Base-by-base conservation (phyloP, 2,329 filamentous ascomycete species). In the Fusarium sp. region DNA sequence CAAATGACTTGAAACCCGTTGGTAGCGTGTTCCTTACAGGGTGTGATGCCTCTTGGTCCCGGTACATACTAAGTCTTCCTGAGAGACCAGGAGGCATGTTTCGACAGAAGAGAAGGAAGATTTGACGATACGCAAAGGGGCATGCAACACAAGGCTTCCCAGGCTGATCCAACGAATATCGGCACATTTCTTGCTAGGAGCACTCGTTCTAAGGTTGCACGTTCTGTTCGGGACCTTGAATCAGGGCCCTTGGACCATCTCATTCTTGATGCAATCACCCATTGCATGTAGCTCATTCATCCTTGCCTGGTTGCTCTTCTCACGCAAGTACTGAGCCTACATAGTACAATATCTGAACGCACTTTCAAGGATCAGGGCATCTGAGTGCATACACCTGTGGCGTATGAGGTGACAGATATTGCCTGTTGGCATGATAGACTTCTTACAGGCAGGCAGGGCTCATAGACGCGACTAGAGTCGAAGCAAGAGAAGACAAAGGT, bases 1-100 rank as follows among this genome's bases (percentile, higher is more conserved):
- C 70, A 75, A 68, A 62, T 77, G 71, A 75, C 70, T 75, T 72
- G 74, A 66, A 55, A 53, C 69, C 65, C 64, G 68, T 56, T 76
- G 76, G 70, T 71, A 76, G 70, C 61, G 69, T 75, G 72, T 75
- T 61, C 65, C 66, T 72, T 74, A 63, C 55, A 66, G 58, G 68
- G 69, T 74, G 72, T 53, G 68, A 77, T 76, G 68, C 62, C 67
- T 65, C 57, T 71, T 54, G 65, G 64, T 62, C 68, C 55, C 65
- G 47, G 69, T 74, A 67, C 72, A 69, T 72, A 65, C 70, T 57
- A 76, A 59, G 65, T 65, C 65, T 68, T 60, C 70, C 41, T 71
- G 55, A 75, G 74, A 61, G 71, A 48, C 75, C 72, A 72, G 73
- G 64, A 74, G 74, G 71, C 67, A 72, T 42, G 61, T 65, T 67